Base-by-base conservation (phyloP, 2,329 filamentous ascomycete genomes). In the Diaporthe sp. region DNA sequence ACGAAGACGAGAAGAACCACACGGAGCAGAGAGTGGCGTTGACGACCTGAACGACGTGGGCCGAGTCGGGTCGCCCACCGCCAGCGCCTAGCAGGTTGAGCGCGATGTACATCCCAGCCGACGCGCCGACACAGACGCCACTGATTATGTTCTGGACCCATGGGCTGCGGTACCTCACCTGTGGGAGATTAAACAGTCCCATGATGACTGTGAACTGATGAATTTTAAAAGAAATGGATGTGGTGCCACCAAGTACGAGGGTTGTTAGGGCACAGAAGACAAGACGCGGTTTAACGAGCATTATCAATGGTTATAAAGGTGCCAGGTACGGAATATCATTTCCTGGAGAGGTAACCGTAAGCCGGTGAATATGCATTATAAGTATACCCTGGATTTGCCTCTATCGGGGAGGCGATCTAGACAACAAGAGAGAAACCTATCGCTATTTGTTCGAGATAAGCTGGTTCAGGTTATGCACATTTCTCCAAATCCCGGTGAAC, bases 11-110 rank as follows among this genome's bases (percentile, higher is more conserved):
- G 56, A 81, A 78, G 61, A 80, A 79, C 77, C 79, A 81, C 35
- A 81, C 78, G 15, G 79, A 75, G 61, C 79, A 81, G 17, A 81
- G 77, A 0, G 76, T 78, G 22, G 78, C 78, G 61, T 81, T 80
- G 55, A 79, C 78, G 30, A 80, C 77, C 53, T 81, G 79, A 27
- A 79, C 77, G 30, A 78, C 76, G 44, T 78, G 76, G 0, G 79
- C 79, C 7, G 78, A 79, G 68, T 79, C 76, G 3, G 79, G 77
- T n/a, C 77, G 75, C 27, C 80, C 80, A 10, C 79, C 80, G 37
- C 79, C 80, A 13, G 80, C 80, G 13, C 79, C 80, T 2, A 81
- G 77, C 17, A 79, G 63, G 63, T 68, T 68, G 4, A 68, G 32
- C 4, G 63, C 63, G 47, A 68, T 68, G 17, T 68, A 68, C 63